Percentiles rank a stretch among this genome's conserved stretches.
Evolutionary conservation across 805 yeast genomes (phyloP).

Genomic region (Blastobotrys attinorum): DNA sequence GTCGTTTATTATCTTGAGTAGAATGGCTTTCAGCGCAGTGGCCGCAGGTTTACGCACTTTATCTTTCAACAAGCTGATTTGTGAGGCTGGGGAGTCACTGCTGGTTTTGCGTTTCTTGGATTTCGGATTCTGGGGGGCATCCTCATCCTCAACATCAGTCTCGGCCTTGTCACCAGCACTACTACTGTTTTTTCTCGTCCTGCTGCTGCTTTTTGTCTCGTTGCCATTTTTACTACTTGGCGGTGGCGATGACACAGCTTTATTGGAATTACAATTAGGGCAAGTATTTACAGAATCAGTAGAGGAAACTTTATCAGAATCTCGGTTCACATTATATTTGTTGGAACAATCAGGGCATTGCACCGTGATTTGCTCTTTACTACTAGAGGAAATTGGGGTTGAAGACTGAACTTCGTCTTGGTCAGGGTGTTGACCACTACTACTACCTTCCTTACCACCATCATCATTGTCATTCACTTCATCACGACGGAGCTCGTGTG

Average conservation of each 20-base stretch:
- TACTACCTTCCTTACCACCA: too few species aligned
- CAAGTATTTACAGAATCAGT: background rate
- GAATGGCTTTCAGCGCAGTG: constrained; percentile 40
- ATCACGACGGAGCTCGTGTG: constrained; percentile 3
- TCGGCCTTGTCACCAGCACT: background rate
- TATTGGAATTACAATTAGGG: background rate
- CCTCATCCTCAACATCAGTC: background rate
- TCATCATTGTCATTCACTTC: background rate
- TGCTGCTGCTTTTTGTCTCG: background rate
- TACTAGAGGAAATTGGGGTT: too few species aligned
- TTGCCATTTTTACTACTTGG: too few species aligned
- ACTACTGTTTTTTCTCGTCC: too few species aligned
- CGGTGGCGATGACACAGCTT: too few species aligned
- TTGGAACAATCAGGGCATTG: background rate
- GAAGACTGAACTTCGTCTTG: too few species aligned
- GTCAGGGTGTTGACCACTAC: too few species aligned
- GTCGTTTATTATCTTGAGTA: constrained; percentile 33
- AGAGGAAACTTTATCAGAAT: too few species aligned
- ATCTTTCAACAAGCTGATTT: constrained; percentile 3
- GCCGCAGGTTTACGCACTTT: constrained; percentile 41
- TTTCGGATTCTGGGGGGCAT: background rate
- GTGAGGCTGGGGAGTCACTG: background rate
- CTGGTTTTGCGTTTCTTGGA: background rate
- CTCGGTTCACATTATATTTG: too few species aligned
- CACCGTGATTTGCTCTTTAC: too few species aligned